Base-by-base conservation (phyloP, 331 rosid species). In the Rhamnella rubrinervis region DNA sequence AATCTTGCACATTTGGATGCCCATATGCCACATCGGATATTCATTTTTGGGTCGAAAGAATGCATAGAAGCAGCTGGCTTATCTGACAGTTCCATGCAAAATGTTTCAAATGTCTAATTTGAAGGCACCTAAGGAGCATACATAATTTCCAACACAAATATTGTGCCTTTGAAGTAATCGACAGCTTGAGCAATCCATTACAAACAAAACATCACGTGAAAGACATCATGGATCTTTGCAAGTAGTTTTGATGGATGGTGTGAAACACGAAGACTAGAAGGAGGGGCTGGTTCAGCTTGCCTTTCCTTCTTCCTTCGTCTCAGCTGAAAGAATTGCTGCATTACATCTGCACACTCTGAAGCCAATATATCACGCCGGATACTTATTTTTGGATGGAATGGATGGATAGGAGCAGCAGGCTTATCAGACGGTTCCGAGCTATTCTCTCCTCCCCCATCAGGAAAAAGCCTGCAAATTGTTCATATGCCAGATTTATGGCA, bases 41-140 rank as follows among this genome's bases (percentile, higher is more conserved):
- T 86, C 72, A 95, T 83, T 3, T 91, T 91, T 16, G 99, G 97
- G 85, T 95, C 97, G 71, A 95, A 95, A n/a, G 97, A 97, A 49
- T 95, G 97, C 66, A 85, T 83, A 4, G 97, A 96, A 18, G 96
- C 86, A 59, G 92, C 78, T 28, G 92, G 83, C 59, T 83, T 80
- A 55, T 82, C 85, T 0, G 83, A 71, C 57, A 19, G 63, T 71
- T 83, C 92, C 4, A 84, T 31, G 35, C 35, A 31, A 31, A 31
- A 31, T 31, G 35, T 31, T 31, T 31, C 35, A 31, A 31, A 31
- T 31, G 35, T 4, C 35, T 31, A 31, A 31, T 31, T 31, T 31
- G 3, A 31, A 31, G 35, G 35, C 5, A 31, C 35, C 35, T 4
- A 31, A 31, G 35, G 31, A 26, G 31, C 31, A 26, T 26, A 26